These are phyloP conservation scores for Fraxinus angustifolia DNA, from an alignment of 305 asterid genomes.

Conservation along the genomic window DNA sequence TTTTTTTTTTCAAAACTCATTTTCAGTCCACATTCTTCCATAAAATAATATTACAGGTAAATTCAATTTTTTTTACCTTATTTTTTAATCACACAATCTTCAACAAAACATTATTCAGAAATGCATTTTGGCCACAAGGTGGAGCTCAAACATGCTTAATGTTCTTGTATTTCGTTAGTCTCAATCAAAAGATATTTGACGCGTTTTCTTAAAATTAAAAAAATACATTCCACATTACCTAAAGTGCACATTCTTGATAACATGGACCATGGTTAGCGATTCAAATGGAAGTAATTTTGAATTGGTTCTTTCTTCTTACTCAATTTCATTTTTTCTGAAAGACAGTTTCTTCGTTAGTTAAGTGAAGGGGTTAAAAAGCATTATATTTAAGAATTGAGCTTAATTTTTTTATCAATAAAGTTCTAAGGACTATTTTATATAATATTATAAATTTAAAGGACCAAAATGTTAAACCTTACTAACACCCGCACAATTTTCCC, in stretches of 20 bases:
- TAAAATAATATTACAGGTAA: too few relatives aligned
- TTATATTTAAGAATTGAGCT: background rate
- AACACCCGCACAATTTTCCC: background rate
- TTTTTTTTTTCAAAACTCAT: too few relatives aligned
- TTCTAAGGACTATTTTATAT: background rate
- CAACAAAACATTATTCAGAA: too few relatives aligned
- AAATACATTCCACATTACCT: too few relatives aligned
- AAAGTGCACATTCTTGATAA: too few relatives aligned
- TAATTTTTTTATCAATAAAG: background rate
- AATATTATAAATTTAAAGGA: background rate
- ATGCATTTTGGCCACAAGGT: too few relatives aligned
- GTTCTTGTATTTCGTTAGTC: background rate
- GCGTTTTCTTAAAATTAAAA: background rate
- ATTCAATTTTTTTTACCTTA: too few relatives aligned
- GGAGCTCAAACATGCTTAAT: too few relatives aligned
- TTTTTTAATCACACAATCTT: too few relatives aligned
- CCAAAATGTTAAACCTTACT: background rate
- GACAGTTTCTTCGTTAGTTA: background rate
- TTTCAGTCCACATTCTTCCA: too few relatives aligned
- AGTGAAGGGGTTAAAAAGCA: background rate
- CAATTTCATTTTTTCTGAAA: background rate
- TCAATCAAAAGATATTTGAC: background rate
- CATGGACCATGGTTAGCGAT: background rate
- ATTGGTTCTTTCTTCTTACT: background rate
- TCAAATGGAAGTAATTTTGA: background rate